Evolutionary conservation across 306 rosid species (phyloP).

Genomic region (Gillenia trifoliata): DNA sequence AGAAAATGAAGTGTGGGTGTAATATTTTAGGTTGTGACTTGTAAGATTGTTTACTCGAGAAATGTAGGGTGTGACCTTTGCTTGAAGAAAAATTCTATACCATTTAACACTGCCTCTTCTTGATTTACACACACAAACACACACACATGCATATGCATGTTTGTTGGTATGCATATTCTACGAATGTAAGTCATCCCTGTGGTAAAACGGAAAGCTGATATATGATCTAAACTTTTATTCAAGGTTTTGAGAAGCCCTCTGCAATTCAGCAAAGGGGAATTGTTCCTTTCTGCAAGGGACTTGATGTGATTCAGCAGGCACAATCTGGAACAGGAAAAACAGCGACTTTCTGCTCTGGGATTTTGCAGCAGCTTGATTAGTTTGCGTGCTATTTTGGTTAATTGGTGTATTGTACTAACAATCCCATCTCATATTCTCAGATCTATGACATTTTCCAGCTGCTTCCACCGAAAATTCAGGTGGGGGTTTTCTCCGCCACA

Average conservation of each 20-base stretch:
- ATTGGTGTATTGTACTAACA: not conserved
- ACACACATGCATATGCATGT: not conserved
- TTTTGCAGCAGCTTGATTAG: conserved; percentile 63
- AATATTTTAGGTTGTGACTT: not conserved
- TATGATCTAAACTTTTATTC: not conserved
- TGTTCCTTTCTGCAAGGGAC: conserved; percentile 75
- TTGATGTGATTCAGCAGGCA: conserved; percentile 72
- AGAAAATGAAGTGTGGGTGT: not conserved
- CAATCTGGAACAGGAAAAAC: conserved; percentile 82
- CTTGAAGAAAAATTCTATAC: not conserved
- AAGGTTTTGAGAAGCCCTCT: conserved; percentile 82
- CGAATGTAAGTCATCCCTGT: not conserved
- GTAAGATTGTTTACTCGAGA: not conserved
- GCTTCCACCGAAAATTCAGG: conserved; percentile 68
- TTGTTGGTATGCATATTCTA: not conserved
- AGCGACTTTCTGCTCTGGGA: conserved; percentile 74
- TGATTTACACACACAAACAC: not conserved
- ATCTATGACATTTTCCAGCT: conserved; percentile 76
- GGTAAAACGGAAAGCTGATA: conserved; percentile 10
- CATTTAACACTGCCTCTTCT: not conserved
- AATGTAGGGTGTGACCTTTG: not conserved
- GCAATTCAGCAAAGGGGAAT: conserved; percentile 81
- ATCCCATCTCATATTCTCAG: conserved; percentile 36
- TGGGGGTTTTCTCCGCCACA: conserved; percentile 73
- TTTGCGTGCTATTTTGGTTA: conserved; percentile 1